Percentiles rank a stretch among this genome's conserved stretches.
phyloP scores from a whole-genome alignment of 306 rosid species.

The Inga oerstediana region DNA sequence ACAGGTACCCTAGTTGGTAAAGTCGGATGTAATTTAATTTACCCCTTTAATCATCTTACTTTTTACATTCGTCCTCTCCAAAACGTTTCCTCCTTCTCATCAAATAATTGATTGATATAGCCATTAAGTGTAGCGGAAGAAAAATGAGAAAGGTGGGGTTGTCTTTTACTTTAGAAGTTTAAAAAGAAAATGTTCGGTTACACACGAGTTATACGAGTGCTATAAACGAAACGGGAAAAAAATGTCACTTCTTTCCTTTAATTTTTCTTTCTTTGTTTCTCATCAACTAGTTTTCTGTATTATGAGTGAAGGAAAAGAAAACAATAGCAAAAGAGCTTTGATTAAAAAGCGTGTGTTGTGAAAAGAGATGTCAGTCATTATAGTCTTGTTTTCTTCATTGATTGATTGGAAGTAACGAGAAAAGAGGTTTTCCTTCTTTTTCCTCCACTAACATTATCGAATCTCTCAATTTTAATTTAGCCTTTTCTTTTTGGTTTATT shows the following conservation, averaged over 20 bases:
- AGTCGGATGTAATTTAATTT: slow-evolving; percentile 37
- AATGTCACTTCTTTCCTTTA: not conserved
- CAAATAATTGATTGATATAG: not conserved
- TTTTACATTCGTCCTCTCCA: slow-evolving; percentile 12
- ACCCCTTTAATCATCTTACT: slow-evolving; percentile 22
- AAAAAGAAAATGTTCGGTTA: not conserved
- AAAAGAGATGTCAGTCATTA: slow-evolving; percentile 37
- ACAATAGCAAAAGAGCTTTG: slow-evolving; percentile 29
- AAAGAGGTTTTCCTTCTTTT: slow-evolving; percentile 27
- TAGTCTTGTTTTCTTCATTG: slow-evolving; percentile 34
- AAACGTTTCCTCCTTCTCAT: slow-evolving; percentile 29
- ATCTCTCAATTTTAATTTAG: slow-evolving; percentile 2
- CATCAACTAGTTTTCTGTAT: slow-evolving; percentile 3
- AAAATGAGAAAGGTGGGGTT: not conserved
- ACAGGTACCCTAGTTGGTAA: slow-evolving; percentile 64
- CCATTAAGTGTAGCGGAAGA: not conserved
- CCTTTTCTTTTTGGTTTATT: slow-evolving; percentile 32
- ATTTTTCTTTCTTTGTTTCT: slow-evolving; percentile 29
- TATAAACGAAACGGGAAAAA: slow-evolving; percentile 32
- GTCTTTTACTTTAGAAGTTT: slow-evolving; percentile 35
- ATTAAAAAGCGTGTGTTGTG: slow-evolving; percentile 32
- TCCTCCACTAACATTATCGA: slow-evolving; percentile 13
- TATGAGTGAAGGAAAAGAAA: slow-evolving; percentile 5
- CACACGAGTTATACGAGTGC: not conserved
- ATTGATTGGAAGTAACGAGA: slow-evolving; percentile 34